These are phyloP conservation scores for Diplocarpon rosae DNA, from an alignment of 2,329 filamentous ascomycete genomes.

Conservation along the genomic window DNA sequence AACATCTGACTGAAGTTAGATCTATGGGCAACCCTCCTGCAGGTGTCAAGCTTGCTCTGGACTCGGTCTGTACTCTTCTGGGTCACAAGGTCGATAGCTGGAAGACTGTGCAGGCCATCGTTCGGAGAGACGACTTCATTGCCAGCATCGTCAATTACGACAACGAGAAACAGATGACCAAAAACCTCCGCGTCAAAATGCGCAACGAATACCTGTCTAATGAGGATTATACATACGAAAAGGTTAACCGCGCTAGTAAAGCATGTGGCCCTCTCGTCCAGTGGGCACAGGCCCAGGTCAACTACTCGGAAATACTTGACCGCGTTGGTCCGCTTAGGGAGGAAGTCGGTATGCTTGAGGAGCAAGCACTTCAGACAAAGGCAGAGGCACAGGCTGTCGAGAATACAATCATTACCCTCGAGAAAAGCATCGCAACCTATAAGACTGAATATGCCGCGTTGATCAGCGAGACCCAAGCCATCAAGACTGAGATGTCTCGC, in stretches of 20 bases:
- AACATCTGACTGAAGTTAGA: constrained; percentile 92
- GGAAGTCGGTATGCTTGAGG: constrained; percentile 78
- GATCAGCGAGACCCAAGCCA: constrained; percentile 93
- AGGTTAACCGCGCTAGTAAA: constrained; percentile 91
- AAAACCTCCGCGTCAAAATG: constrained; percentile 73
- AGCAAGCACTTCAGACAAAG: constrained; percentile 82
- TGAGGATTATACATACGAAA: constrained; percentile 91
- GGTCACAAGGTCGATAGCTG: constrained; percentile 84
- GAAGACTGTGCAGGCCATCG: constrained; percentile 81
- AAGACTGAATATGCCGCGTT: constrained; percentile 92
- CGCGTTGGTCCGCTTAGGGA: constrained; percentile 84
- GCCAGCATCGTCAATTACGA: constrained; percentile 95
- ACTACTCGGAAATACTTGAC: constrained; percentile 94
- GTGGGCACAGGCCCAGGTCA: constrained; percentile 94
- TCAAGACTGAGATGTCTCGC: constrained; percentile 92
- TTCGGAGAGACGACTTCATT: constrained; percentile 93
- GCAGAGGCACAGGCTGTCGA: constrained; percentile 87
- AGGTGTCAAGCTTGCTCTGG: constrained; percentile 83
- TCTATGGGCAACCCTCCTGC: constrained; percentile 90
- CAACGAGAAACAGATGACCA: constrained; percentile 92
- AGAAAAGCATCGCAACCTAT: constrained; percentile 86
- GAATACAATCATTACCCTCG: constrained; percentile 72
- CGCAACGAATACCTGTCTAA: constrained; percentile 83
- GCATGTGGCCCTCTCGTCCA: constrained; percentile 94
- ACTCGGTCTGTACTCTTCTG: constrained; percentile 91